These are phyloP conservation scores for Aspergillus egyptiacus DNA, from an alignment of 495 filamentous ascomycete species.

Conservation along the genomic window DNA sequence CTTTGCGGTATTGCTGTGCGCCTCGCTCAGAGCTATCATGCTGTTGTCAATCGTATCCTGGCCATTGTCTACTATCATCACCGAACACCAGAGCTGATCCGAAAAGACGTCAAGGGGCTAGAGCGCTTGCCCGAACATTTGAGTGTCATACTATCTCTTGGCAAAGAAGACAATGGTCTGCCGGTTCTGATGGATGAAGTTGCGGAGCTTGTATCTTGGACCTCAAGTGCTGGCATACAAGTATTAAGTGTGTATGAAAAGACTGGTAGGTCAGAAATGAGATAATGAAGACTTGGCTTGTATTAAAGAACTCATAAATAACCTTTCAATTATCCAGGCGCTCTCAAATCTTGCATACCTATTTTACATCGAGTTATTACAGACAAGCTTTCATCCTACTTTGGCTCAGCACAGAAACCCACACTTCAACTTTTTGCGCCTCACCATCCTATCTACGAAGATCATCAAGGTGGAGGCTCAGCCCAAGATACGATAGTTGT, in stretches of 20 bases:
- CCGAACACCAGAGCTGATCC: constrained; percentile 83
- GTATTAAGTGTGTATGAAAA: constrained; percentile 85
- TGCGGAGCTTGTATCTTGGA: constrained; percentile 87
- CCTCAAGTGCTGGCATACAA: constrained; percentile 76
- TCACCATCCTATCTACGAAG: constrained; percentile 45
- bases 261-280: constrained; percentile 75
- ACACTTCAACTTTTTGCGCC: constrained; percentile 70
- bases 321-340: constrained; percentile 59
- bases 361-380: constrained; percentile 67
- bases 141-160: constrained; percentile 74
- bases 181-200: constrained; percentile 84
- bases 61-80: constrained; percentile 88
- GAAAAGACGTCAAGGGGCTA: constrained; percentile 73
- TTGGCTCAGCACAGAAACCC: constrained; percentile 60
- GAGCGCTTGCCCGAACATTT: constrained; percentile 73
- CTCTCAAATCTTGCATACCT: constrained; percentile 77
- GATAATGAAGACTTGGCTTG: not conserved
- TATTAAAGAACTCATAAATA: not conserved
- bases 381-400: constrained; percentile 74
- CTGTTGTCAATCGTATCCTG: constrained; percentile 63
- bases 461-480: constrained; percentile 4
- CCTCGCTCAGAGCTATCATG: constrained; percentile 70
- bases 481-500: constrained; percentile 54
- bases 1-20: constrained; percentile 85
- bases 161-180: constrained; percentile 64